phyloP scores from a whole-genome alignment of 2,329 filamentous ascomycete species.

The Cladosporium austrohemisphaericum region DNA sequence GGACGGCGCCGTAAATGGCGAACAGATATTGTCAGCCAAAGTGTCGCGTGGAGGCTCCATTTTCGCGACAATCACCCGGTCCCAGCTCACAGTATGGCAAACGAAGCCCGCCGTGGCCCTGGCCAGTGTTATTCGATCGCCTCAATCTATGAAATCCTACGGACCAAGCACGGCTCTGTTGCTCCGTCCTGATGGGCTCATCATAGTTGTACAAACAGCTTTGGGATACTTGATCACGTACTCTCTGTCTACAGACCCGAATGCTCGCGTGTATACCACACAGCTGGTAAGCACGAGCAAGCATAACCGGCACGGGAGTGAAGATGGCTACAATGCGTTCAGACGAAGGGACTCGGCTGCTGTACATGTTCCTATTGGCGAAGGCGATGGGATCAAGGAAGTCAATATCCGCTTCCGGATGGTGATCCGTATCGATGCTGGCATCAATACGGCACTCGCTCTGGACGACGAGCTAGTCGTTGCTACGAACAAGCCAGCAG shows the following conservation, averaged over 20 bases:
- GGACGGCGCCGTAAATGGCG: conserved; percentile 12
- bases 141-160: conserved; percentile 74
- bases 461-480: conserved; percentile 91
- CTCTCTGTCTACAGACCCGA: conserved; percentile 78
- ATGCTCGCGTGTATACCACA: conserved; percentile 79
- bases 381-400: conserved; percentile 77
- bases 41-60: conserved; percentile 75
- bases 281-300: conserved; percentile 60
- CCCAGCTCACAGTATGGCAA: conserved; percentile 92
- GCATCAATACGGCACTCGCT: conserved; percentile 81
- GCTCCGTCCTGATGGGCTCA: conserved; percentile 84
- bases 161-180: conserved; percentile 80
- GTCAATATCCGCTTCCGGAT: conserved; percentile 90
- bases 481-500: conserved; percentile 83
- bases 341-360: conserved; percentile 20
- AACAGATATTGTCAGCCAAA: conserved; percentile 65
- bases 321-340: conserved; percentile 31
- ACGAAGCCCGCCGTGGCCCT: conserved; percentile 87
- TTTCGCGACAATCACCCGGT: conserved; percentile 82
- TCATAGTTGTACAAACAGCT: conserved; percentile 84
- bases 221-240: conserved; percentile 91
- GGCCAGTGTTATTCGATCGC: conserved; percentile 77
- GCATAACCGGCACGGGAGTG: conserved; percentile 50
- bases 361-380: conserved; percentile 63
- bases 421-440: conserved; percentile 97